Percentiles rank a stretch among this genome's conserved stretches.
Evolutionary conservation across 2,329 filamentous ascomycete genomes (phyloP).

Genomic region (Colletotrichum sp.): DNA sequence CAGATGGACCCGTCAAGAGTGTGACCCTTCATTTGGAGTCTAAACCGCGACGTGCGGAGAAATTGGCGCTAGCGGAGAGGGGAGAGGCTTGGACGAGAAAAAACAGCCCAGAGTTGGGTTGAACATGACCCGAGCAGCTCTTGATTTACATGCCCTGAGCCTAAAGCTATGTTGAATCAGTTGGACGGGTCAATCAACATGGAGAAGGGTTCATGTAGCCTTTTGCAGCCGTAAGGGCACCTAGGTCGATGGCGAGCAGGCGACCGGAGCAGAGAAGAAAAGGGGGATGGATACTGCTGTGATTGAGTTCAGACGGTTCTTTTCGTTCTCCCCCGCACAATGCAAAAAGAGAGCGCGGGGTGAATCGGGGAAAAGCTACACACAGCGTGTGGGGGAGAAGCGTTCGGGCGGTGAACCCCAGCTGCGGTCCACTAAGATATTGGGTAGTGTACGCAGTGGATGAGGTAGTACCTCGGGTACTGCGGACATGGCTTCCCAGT

Average conservation of each 20-base stretch:
- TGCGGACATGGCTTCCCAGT: neutral
- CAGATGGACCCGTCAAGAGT: neutral
- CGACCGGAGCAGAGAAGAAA: neutral
- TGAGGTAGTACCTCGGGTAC: neutral
- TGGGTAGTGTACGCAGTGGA: too few relatives aligned
- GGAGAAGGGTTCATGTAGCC: neutral
- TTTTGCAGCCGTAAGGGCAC: neutral
- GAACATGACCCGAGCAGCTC: neutral
- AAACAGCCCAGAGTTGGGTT: neutral
- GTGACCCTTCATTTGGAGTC: conserved; percentile 10
- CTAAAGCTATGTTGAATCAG: neutral
- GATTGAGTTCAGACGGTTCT: neutral
- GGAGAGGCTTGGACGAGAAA: neutral
- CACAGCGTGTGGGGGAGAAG: neutral
- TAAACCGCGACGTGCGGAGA: conserved; percentile 8
- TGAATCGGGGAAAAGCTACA: neutral
- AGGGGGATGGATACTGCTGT: neutral
- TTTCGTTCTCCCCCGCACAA: conserved; percentile 2
- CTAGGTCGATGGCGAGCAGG: neutral
- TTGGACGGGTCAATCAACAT: neutral
- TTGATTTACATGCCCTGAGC: neutral
- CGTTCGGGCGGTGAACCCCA: neutral
- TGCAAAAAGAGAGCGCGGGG: neutral
- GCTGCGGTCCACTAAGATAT: neutral
- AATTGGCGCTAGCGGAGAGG: neutral